Base-by-base conservation (phyloP, 495 filamentous ascomycete species). In the Podospora pseudocomata region DNA sequence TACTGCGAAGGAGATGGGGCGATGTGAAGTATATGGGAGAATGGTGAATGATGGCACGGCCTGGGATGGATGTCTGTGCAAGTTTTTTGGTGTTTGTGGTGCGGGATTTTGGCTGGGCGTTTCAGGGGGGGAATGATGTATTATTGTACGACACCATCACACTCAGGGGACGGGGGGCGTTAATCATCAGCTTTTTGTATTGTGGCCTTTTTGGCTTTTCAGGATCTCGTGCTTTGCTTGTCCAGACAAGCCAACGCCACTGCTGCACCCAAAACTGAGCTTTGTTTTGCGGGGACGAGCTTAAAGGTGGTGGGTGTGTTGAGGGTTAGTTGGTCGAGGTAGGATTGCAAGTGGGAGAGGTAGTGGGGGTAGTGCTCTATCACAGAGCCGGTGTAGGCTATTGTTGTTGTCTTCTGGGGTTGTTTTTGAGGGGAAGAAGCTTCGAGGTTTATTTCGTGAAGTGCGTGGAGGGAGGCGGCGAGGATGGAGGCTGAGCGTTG, bases 351-450 rank as follows among this genome's bases (percentile, higher is more conserved):
- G 5, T 68, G 76, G 30, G 58, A 65, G 19, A 78, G 73, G 72
- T 90, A 90, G 20, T 73, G 75, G 0, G 89, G 88, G 72, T 90
- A 91, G 71, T 86, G 83, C 76, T 89, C 85, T 39, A 91, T 82
- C 39, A 91, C 88, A 28, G 82, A 84, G 59, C 89, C 89, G 71
- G 88, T 88, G 74, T 85, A 90, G 9, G 85, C 87, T 13, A 90
- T 85, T 15, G 84, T 81, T 2, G 80, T 81, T 27, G 3, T 64
- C 23, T 23, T 23, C 23, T 5, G 20, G 2, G 7, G 39, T 49
- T 49, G 39, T 18, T 49, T 5, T 49, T 49, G 39, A 5, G 39
- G 13, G 39, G 39, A 49, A 11, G 39, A 49, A 2, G 85, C 74
- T 23, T 80, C 78, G 18, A 79, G 78, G 7, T 86, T 85, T 11